Base-by-base conservation (phyloP, 2,329 filamentous ascomycete species). In the Penicillium sclerotiorum region DNA sequence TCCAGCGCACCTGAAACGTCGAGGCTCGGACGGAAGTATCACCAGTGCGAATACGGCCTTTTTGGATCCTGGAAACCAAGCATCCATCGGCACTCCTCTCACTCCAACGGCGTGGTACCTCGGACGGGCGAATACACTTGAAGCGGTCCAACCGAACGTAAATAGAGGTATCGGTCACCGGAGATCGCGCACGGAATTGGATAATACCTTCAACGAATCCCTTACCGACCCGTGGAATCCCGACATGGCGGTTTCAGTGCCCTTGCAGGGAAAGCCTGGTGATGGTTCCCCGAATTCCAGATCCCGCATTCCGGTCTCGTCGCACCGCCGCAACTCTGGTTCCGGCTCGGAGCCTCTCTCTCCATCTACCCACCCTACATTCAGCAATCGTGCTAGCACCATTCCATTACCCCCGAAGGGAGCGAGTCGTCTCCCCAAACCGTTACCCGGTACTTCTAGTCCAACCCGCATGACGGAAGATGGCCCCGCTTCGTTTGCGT, bases 1-100 rank as follows among this genome's bases (percentile, higher is more conserved):
- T 56, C 75, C 80, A 52, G 68, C 70, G 27, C 62, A 74, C 42
- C 73, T 79, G 43, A 75, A 77, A 52, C 77, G 86, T 55, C 80
- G 86, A 68, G 86, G 85, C 18, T 89, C 88, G 36, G 89, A 92
- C 63, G 86, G 88, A n/a, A 84, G 80, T 64, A 71, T 88, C 56
- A 77, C 80, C 54, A 80, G 78, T 58, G 71, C 79, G 51, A 74
- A 71, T 51, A 68, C 75, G 9, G 71, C 72, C 49, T 69, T 73
- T 53, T 53, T 68, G 43, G 74, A 71, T 63, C 73, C 61, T 54
- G 67, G 53, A 50, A 68, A 65, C 33, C 62, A 50, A 15, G 57
- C 62, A n/a, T 50, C 77, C 32, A 79, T 82, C 54, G 66, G 74
- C 49, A 81, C 86, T 55, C 82, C 84, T 12, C 71, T 81, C 12